Base-by-base conservation (phyloP, 768 basidiomycete genomes). In the Antrodiella citrinella region DNA sequence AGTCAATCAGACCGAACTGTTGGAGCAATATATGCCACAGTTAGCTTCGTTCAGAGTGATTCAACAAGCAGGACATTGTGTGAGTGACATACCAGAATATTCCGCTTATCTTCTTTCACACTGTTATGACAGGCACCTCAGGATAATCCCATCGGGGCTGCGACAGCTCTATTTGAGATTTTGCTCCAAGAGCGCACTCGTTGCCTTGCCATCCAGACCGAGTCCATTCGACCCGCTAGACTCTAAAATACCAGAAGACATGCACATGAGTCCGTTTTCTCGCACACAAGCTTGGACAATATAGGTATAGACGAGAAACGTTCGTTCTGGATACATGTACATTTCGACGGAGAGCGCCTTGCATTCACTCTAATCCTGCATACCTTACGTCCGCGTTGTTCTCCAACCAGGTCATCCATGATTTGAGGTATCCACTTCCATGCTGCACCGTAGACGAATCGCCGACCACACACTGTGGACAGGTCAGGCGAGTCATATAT, bases 381-480 rank as follows among this genome's bases (percentile, higher is more conserved):
- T 84, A 96, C 56, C 88, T 78, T 15, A 98, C 84, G 62, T 97
- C 94, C 19, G 91, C 93, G 59, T 95, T 81, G 5, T 73, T 73
- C 56, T 98, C 95, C 11, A 98, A 67, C 91, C 92, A 98, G 2
- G 72, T 69, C 57, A 96, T 77, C 96, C 96, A 99, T 53, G 78
- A 78, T 64, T 88, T 91, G 30, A 99, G 67, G 66, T 88, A 98
- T 38, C 72, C 61, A 20, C 89, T 81, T 4, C 95, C 95, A 58
- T 94, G 84, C 25, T 75, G 71, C 2, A 98, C 84, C 0, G 95
- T 98, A 1, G 84, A 86, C 0, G 92, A 94, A 64, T 99, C 96
- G 1, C 96, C 96, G 0, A 99, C 80, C 1, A 99, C 68, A 57
- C 92, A 95, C 91, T 95, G 51, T 15, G 7, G n/a, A 19, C 15